phyloP scores from a whole-genome alignment of 345 rosid species.

The Acer negundo region DNA sequence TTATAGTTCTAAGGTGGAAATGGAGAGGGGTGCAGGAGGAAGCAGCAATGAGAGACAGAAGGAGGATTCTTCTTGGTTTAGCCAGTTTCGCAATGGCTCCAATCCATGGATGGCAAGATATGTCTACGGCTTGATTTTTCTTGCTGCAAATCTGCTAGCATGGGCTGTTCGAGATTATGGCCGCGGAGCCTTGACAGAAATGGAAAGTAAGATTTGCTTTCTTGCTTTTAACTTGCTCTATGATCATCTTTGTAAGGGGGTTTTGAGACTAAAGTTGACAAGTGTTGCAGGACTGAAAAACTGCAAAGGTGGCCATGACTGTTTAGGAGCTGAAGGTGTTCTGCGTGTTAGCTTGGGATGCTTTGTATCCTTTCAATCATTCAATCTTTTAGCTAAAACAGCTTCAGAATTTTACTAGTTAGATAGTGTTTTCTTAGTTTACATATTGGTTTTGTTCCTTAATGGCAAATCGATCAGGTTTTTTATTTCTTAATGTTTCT shows the following conservation, averaged over 20 bases:
- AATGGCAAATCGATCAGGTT: slow-evolving; percentile 36
- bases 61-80: slow-evolving; percentile 74
- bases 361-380: slow-evolving; percentile 68
- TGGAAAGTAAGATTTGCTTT: slow-evolving; percentile 62
- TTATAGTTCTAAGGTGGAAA: slow-evolving; percentile 36
- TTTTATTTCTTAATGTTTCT: slow-evolving; percentile 79
- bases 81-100: slow-evolving; percentile 73
- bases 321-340: slow-evolving; percentile 92
- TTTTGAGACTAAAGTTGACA: slow-evolving; percentile 6
- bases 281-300: slow-evolving; percentile 58
- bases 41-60: slow-evolving; percentile 37
- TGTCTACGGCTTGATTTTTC: slow-evolving; percentile 74
- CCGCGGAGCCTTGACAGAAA: slow-evolving; percentile 53
- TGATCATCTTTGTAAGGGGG: neutral
- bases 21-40: slow-evolving; percentile 54
- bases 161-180: slow-evolving; percentile 94
- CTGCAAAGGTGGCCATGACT: slow-evolving; percentile 72
- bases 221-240: neutral
- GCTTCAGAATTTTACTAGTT: neutral
- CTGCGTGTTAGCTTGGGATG: slow-evolving; percentile 97
- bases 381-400: neutral
- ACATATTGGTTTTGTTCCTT: slow-evolving; percentile 28
- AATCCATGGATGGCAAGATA: slow-evolving; percentile 99
- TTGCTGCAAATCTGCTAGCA: slow-evolving; percentile 75
- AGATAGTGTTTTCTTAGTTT: neutral